Evolutionary conservation across 345 rosid genomes (phyloP), one percentile per base, ranked within the genome.

Genomic region (Pugionium cornutum): DNA sequence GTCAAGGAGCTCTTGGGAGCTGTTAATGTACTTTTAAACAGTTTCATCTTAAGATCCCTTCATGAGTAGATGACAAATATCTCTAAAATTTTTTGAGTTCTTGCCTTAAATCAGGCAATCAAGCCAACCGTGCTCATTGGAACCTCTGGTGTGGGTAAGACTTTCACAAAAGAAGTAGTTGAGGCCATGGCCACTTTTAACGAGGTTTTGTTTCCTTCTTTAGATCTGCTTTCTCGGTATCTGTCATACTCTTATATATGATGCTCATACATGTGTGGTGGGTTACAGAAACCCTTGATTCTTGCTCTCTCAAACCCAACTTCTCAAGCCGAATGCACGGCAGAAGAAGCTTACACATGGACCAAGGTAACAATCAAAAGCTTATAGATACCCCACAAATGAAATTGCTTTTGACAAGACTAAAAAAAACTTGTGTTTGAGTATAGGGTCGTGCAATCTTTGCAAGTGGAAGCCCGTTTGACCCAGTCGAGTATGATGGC

Each of bases 401-500:
- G 29, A 41, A 64, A 5, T 64, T 50, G 0, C 35, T 35, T 58
- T 31, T 44, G 57, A 31, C 26, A 66, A 2, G 2, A 53, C 37
- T 39, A 52, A 35, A 26, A 34, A 1, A 36, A 3, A 18, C 25
- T 34, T 56, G 44, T 68, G 37, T 48, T 62, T 35, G 59, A 53
- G 59, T 65, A 49, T 79, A 92, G 99, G 99, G 99, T 2, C 89
- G 87, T 51, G 91, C 97, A 62, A 88, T 94, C 58, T 94, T 80
- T 78, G 97, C 89, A 4, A 90, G 97, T 79, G 99, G 99, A 81
- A 94, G 99, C 80, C 99, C 97, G 6, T 94, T 94, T 47, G 89
- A 80, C 56, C 86, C 92, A 18, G 87, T 90, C 54, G 88, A 88
- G 70, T 85, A 84, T 47, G 35, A 83, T 4, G 95, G 92, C 68